These are phyloP conservation scores for Bryopsis sp. DNA, from an alignment of 139 green algal genomes.

Conservation along the genomic window DNA sequence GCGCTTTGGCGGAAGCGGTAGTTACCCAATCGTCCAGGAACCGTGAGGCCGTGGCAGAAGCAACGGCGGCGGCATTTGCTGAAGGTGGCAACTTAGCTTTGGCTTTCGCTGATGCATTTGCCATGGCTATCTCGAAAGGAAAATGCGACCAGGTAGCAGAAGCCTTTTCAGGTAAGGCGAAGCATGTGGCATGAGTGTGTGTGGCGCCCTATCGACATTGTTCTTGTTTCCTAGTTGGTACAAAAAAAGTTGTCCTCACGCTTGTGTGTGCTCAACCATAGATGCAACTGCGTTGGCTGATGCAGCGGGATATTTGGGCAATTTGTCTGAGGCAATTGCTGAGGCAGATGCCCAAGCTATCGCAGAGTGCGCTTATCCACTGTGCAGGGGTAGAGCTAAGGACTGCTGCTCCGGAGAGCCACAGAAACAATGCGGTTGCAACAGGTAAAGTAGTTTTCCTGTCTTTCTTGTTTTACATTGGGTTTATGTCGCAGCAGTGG, in stretches of 20 bases:
- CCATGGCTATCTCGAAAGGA: background rate
- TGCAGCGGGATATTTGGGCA: background rate
- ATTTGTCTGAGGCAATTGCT: background rate
- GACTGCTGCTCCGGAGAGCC: background rate
- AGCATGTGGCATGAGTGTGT: no score
- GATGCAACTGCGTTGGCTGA: background rate
- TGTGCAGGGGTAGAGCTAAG: background rate
- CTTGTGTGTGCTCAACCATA: no score
- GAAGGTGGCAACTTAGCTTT: background rate
- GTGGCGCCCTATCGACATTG: no score
- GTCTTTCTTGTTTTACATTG: no score
- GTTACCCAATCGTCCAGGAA: background rate
- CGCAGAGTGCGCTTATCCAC: background rate
- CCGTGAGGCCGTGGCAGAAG: background rate
- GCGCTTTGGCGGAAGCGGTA: background rate
- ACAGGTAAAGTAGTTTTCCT: background rate
- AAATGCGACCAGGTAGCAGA: background rate
- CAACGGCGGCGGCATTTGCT: background rate
- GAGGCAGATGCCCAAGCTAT: background rate
- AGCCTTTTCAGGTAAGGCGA: background rate
- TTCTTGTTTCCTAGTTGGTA: no score
- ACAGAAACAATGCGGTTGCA: background rate
- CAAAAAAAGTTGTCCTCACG: no score
- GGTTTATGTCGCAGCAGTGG: no score
- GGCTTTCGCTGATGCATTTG: background rate